Percentiles rank a stretch among this genome's conserved stretches.
Conservation (phyloP, 23 red algal genomes). For the Gracilaria domingensis region DNA sequence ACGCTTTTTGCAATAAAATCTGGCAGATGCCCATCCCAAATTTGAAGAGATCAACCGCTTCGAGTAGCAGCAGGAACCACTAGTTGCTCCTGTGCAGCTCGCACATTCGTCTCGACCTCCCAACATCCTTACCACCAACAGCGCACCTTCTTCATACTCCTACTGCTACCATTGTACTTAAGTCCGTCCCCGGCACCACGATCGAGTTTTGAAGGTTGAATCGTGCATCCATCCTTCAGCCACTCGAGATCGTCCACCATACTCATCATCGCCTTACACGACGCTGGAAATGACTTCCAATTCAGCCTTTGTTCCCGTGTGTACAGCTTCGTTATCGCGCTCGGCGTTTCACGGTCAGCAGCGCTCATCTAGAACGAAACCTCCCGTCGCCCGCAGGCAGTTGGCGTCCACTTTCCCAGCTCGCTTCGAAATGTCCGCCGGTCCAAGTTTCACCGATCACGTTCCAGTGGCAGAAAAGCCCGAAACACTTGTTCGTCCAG, state of each 20-base stretch:
- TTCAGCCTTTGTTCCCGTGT: constrained; percentile 6
- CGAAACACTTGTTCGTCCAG: constrained; percentile 57
- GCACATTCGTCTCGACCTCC: not conserved
- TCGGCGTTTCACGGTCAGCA: not conserved
- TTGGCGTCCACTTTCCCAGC: not conserved
- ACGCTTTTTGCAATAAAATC: constrained; percentile 6
- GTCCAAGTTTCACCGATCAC: constrained; percentile 78
- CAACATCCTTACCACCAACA: not conserved
- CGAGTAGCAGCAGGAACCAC: not conserved
- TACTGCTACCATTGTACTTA: not conserved
- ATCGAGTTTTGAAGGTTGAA: not conserved
- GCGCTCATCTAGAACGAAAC: not conserved
- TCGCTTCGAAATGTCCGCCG: constrained; percentile 20
- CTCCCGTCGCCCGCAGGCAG: not conserved
- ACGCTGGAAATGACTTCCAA: not conserved
- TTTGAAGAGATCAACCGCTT: not conserved
- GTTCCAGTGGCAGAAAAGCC: constrained; percentile 67
- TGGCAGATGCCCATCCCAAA: not conserved
- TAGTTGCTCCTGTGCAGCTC: not conserved
- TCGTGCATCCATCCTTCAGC: not conserved
- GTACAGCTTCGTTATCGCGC: not conserved
- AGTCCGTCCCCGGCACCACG: not conserved
- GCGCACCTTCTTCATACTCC: not conserved
- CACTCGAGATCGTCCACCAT: not conserved
- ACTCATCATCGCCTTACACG: not conserved